These are phyloP conservation scores for Teunomyces gatunensis DNA, from an alignment of 805 yeast genomes.

Conservation along the genomic window DNA sequence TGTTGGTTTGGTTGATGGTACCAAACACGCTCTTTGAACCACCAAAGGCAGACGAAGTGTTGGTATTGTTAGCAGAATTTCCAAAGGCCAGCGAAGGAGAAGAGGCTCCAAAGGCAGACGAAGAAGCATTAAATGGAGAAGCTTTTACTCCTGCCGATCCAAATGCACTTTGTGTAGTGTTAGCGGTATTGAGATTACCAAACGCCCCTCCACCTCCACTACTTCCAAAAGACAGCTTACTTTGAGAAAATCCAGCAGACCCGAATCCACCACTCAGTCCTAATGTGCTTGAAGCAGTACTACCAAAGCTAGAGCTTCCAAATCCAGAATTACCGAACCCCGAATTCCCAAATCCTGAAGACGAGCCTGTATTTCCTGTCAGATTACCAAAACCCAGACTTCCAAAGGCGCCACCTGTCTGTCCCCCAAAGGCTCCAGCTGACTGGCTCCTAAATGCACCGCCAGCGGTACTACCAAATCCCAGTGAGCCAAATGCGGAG, in stretches of 20 bases:
- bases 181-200: slow-evolving; percentile 2
- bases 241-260: neutral
- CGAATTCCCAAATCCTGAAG: slow-evolving; percentile 12
- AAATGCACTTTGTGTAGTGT: slow-evolving; percentile 3
- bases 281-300: slow-evolving; percentile 3
- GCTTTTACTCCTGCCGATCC: slow-evolving; percentile 1
- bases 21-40: slow-evolving; percentile 3
- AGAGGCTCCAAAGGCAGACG: slow-evolving; percentile 13
- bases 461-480: slow-evolving; percentile 6
- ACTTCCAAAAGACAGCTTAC: neutral
- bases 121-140: slow-evolving; percentile 7
- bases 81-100: slow-evolving; percentile 3
- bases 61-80: neutral
- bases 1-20: neutral
- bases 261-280: slow-evolving; percentile 1
- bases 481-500: slow-evolving; percentile 13
- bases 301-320: slow-evolving; percentile 10
- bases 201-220: neutral
- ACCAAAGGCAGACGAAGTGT: slow-evolving; percentile 4
- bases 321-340: slow-evolving; percentile 21
- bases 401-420: slow-evolving; percentile 12
- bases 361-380: neutral
- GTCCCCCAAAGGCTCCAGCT: neutral
- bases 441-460: slow-evolving; percentile 11
- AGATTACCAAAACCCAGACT: slow-evolving; percentile 7